These are phyloP conservation scores for Physaria fendleri DNA, from an alignment of 345 rosid genomes.

Conservation along the genomic window DNA sequence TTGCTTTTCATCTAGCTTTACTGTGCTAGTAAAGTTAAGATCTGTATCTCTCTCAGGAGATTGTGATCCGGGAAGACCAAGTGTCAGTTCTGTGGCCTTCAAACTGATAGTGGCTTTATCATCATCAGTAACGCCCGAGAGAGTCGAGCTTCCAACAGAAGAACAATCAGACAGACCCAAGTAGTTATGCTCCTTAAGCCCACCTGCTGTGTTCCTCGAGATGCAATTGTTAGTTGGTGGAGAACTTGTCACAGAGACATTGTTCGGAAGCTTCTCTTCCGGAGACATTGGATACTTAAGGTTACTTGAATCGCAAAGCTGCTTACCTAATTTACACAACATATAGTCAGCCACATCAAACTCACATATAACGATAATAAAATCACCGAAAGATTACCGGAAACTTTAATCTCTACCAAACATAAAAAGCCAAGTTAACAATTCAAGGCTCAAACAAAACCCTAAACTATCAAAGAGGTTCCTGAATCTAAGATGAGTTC, in stretches of 20 bases:
- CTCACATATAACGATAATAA: background rate
- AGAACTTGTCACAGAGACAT: slow-evolving; percentile 41
- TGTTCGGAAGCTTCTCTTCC: slow-evolving; percentile 48
- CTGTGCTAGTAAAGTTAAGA: slow-evolving; percentile 39
- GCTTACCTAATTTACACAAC: background rate
- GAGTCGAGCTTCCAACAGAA: slow-evolving; percentile 67
- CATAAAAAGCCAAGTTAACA: background rate
- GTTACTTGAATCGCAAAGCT: slow-evolving; percentile 7
- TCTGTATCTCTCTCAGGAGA: slow-evolving; percentile 56
- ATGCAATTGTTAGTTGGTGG: slow-evolving; percentile 31
- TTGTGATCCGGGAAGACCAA: slow-evolving; percentile 85
- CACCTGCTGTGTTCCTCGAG: slow-evolving; percentile 13
- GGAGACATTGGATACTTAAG: slow-evolving; percentile 50
- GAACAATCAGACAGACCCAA: slow-evolving; percentile 78
- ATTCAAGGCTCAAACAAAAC: background rate
- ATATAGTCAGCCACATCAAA: background rate
- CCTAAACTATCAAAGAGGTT: background rate
- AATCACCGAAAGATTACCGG: background rate
- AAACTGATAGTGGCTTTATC: slow-evolving; percentile 53
- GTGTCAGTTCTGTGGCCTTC: slow-evolving; percentile 80
- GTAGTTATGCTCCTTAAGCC: slow-evolving; percentile 65
- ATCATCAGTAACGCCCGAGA: slow-evolving; percentile 38
- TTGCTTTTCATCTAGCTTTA: slow-evolving; percentile 52
- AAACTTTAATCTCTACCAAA: background rate
- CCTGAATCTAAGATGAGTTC: background rate